These are phyloP conservation scores for Salix suchowensis DNA, from an alignment of 345 rosid species.

Conservation along the genomic window DNA sequence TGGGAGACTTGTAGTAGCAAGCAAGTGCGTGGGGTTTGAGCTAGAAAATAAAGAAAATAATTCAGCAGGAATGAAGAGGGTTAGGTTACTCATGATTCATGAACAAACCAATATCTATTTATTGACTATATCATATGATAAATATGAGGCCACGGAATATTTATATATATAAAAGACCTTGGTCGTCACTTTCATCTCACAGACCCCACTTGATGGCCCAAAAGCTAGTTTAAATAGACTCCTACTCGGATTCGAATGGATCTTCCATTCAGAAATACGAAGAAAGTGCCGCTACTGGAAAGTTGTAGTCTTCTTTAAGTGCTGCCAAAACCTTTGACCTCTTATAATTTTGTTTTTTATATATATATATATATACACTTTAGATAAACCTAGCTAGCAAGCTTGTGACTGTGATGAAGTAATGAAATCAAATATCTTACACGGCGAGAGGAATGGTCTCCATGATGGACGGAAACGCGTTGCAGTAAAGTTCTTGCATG, in stretches of 20 bases:
- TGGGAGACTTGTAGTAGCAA: too few species aligned
- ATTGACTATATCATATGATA: constrained; percentile 2
- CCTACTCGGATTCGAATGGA: background rate
- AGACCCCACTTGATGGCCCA: background rate
- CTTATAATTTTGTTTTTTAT: background rate
- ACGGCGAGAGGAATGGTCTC: background rate
- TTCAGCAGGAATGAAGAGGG: background rate
- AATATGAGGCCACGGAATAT: too few species aligned
- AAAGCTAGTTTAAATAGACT: background rate
- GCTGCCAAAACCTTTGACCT: background rate
- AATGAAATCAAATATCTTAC: background rate
- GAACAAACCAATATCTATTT: background rate
- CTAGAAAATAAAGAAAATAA: background rate
- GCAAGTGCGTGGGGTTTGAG: too few species aligned
- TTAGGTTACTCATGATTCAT: constrained; percentile 8
- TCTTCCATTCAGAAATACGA: background rate
- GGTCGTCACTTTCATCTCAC: background rate
- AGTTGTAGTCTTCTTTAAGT: constrained; percentile 3
- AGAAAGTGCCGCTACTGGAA: background rate
- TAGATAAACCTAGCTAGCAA: background rate
- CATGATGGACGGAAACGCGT: constrained; percentile 40
- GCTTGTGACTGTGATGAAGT: background rate
- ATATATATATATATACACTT: background rate
- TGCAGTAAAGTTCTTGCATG: background rate
- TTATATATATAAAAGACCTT: background rate